A percentile compares a stretch with the other conserved stretches of the same genome.
Conservation (phyloP, 129 eudicot genomes). For the carrot (Daucus carota) region DH1_v3.0 NC_030382.2:39104001-39104500, state of each 20-base stretch:
- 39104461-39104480: no score
- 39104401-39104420: not conserved
- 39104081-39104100: constrained; percentile 36
- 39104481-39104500: no score
- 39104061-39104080: constrained; percentile 27
- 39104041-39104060: constrained; percentile 33
- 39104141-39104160: constrained; percentile 11
- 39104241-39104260: constrained; percentile 44
- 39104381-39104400: not conserved
- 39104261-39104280: constrained; percentile 36
- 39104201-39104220: not conserved
- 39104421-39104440: not conserved
- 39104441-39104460: no score
- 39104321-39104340: constrained; percentile 43
- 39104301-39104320: constrained; percentile 47
- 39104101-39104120: constrained; percentile 43
- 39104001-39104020: not conserved
- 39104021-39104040: constrained; percentile 28
- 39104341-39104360: not conserved
- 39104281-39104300: constrained; percentile 34
- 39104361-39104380: not conserved
- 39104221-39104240: constrained; percentile 13
- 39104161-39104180: constrained; percentile 2
- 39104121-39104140: constrained; percentile 15
- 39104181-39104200: not conserved